Base-by-base conservation (phyloP, 768 basidiomycete species). In the Mrakia frigida region DNA sequence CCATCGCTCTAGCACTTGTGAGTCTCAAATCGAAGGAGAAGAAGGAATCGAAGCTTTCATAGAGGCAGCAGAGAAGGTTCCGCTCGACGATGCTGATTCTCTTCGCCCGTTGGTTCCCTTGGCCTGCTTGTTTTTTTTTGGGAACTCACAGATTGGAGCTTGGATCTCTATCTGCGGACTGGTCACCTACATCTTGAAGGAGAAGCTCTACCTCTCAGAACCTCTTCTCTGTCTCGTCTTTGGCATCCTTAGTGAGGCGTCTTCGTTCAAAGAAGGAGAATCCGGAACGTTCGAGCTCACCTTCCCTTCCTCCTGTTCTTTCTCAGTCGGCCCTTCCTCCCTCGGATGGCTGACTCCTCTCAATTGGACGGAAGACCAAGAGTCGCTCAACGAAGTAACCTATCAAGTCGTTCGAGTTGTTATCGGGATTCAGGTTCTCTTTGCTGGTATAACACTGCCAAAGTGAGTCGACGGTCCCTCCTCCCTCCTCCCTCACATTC, bases 381-480 rank as follows among this genome's bases (percentile, higher is more conserved):
- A 74, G 39, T 56, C 76, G 2, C 41, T 56, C 61, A 33, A 79
- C 65, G 67, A 59, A 77, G 28, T 80, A 11, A 80, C 80, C 1
- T 80, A 78, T 35, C 80, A 84, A 76, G 77, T 84, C 73, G 80
- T 81, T 0, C 80, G 84, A 6, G 77, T 86, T 56, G 82, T 86
- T 71, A 84, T 86, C 63, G 84, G 83, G 10, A 83, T 86, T 65
- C 83, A 84, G 68, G 83, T 84, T 1, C 76, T 82, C 46, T 81
- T 81, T 56, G 78, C 80, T 33, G 83, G 83, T 1, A 82, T 84
- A 41, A 76, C 80, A 28, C 73, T 84, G 1, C 85, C 85, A 18
- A 84, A 84, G 80, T 56, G 46, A 50, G 46, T 28, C n/a, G 4
- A n/a, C 25, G 10, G 5, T 28, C 56, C 1, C 56, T 25, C 56